Percentiles rank a stretch among this genome's conserved stretches.
phyloP scores from a whole-genome alignment of 345 rosid genomes.

The Pistacia atlantica region DNA sequence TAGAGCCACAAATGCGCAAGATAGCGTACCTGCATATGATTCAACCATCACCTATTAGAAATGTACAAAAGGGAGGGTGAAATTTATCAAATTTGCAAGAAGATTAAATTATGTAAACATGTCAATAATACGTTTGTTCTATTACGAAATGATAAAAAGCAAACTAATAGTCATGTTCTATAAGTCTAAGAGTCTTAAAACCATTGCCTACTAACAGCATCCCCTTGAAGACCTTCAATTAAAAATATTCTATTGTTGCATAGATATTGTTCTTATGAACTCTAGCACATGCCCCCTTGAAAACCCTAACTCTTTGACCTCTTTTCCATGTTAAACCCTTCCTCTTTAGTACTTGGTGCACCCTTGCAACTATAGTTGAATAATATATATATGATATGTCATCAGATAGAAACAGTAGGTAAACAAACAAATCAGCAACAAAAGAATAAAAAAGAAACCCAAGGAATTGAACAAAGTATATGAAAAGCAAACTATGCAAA shows the following conservation, averaged over 20 bases:
- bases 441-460: background rate
- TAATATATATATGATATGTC: background rate
- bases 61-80: conserved; percentile 4
- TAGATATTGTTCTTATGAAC: conserved; percentile 38
- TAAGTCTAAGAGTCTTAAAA: background rate
- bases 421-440: background rate
- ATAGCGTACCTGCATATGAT: background rate
- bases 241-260: conserved; percentile 66
- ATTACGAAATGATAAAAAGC: background rate
- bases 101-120: background rate
- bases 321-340: conserved; percentile 50
- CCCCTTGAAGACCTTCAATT: conserved; percentile 70
- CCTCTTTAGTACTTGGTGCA: conserved; percentile 48
- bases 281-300: conserved; percentile 43
- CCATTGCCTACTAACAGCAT: conserved; percentile 61
- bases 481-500: no score
- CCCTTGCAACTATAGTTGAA: conserved; percentile 47
- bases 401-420: background rate
- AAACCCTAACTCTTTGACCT: conserved; percentile 65
- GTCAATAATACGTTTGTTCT: background rate
- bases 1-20: background rate
- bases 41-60: no score
- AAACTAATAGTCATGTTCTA: no score
- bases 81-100: background rate
- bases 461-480: background rate